Percentiles rank a stretch among this genome's conserved stretches.
These are phyloP conservation scores for Phytopythium chamaehyphon DNA, from an alignment of 352 stramenopile genomes.

Conservation along the genomic window DNA sequence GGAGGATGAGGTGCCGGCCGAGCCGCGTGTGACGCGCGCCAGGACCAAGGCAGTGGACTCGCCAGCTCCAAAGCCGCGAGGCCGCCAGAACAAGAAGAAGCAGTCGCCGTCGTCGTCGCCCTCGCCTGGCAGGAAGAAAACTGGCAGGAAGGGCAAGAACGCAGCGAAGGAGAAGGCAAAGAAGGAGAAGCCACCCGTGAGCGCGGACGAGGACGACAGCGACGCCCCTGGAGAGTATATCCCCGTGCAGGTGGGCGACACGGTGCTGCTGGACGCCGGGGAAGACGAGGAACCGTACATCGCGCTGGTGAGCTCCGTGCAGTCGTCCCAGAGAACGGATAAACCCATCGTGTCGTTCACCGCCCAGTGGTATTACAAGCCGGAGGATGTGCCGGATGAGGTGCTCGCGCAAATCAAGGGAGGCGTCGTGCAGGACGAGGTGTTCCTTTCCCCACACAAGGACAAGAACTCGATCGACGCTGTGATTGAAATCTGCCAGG, in stretches of 20 bases:
- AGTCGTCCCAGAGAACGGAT: slow-evolving; percentile 49
- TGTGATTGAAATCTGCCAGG: slow-evolving; percentile 69
- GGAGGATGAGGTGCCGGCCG: slow-evolving; percentile 13
- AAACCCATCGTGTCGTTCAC: slow-evolving; percentile 55
- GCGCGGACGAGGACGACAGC: slow-evolving; percentile 38
- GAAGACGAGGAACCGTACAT: slow-evolving; percentile 61
- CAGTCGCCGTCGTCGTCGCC: not conserved
- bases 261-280: slow-evolving; percentile 73
- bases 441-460: slow-evolving; percentile 82
- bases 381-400: slow-evolving; percentile 61
- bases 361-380: slow-evolving; percentile 85
- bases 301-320: slow-evolving; percentile 69
- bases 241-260: slow-evolving; percentile 68
- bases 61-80: slow-evolving; percentile 16
- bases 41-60: slow-evolving; percentile 11
- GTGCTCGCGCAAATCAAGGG: slow-evolving; percentile 56
- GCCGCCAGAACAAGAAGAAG: slow-evolving; percentile 15
- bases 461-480: slow-evolving; percentile 82
- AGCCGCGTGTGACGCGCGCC: slow-evolving; percentile 18
- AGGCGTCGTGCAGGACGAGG: slow-evolving; percentile 60
- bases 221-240: slow-evolving; percentile 53
- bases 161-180: slow-evolving; percentile 2
- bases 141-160: slow-evolving; percentile 7
- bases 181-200: slow-evolving; percentile 14
- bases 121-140: slow-evolving; percentile 5